Evolutionary conservation across 2,329 filamentous ascomycete genomes (phyloP).

Genomic region (Aspergillus sp.): DNA sequence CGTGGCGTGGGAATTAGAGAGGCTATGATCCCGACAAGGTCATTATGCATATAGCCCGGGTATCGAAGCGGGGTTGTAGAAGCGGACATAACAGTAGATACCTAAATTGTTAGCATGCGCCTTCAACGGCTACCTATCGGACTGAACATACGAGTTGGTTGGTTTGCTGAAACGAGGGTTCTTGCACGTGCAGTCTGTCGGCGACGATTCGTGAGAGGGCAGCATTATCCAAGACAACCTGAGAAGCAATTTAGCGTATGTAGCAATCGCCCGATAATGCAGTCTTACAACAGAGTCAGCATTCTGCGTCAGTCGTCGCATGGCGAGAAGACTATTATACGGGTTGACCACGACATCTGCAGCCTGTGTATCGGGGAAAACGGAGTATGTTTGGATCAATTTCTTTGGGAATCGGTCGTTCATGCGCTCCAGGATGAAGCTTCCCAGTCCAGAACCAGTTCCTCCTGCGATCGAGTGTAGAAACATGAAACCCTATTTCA

Average conservation of each 20-base stretch:
- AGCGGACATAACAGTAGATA: constrained; percentile 97
- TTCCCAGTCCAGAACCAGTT: constrained; percentile 93
- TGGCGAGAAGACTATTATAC: constrained; percentile 92
- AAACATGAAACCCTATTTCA: constrained; percentile 84
- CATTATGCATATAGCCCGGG: constrained; percentile 99
- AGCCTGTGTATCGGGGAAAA: constrained; percentile 91
- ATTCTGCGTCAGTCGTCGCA: constrained; percentile 89
- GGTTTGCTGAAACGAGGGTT: constrained; percentile 94
- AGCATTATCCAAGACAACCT: constrained; percentile 90
- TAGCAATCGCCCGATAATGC: neutral
- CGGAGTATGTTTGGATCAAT: constrained; percentile 97
- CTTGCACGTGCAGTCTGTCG: constrained; percentile 89
- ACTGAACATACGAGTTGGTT: constrained; percentile 73
- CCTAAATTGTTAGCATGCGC: constrained; percentile 42
- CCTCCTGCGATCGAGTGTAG: constrained; percentile 97
- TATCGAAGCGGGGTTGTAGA: constrained; percentile 95
- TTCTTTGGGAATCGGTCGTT: constrained; percentile 99
- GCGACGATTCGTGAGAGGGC: constrained; percentile 91
- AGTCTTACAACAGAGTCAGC: constrained; percentile 80
- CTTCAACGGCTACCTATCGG: neutral
- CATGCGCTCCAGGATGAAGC: constrained; percentile 88
- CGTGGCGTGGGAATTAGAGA: constrained; percentile 94
- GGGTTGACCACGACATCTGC: constrained; percentile 95
- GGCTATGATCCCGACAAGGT: constrained; percentile 93
- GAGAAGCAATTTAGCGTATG: constrained; percentile 23